A percentile compares a stretch with the other conserved stretches of the same genome.
phyloP scores from a whole-genome alignment of 2,329 filamentous ascomycete genomes.

The Ceratocystiopsis minuta region DNA sequence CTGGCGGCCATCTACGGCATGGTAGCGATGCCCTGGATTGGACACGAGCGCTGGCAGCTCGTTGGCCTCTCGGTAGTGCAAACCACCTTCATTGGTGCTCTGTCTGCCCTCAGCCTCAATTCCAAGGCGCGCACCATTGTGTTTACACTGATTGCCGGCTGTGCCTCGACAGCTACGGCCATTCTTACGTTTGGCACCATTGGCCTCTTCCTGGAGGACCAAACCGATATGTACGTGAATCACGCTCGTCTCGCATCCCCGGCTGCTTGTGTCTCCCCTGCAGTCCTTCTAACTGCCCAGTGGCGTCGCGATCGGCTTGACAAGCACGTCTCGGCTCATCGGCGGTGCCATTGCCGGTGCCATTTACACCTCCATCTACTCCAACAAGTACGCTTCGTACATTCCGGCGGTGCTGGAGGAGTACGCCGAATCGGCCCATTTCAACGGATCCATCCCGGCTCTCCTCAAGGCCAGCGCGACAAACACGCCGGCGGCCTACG shows the following conservation, averaged over 20 bases:
- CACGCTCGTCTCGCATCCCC: neutral
- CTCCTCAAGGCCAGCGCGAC: conserved; percentile 12
- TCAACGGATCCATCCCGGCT: conserved; percentile 7
- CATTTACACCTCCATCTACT: conserved; percentile 19
- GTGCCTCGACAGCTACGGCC: conserved; percentile 14
- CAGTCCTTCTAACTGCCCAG: neutral
- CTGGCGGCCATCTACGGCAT: conserved; percentile 13
- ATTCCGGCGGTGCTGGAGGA: conserved; percentile 7
- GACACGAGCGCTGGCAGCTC: conserved; percentile 16
- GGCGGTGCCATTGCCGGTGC: conserved; percentile 18
- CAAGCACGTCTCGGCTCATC: conserved; percentile 17
- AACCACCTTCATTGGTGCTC: conserved; percentile 16
- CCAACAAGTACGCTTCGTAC: conserved; percentile 12
- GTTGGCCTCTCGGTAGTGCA: conserved; percentile 13
- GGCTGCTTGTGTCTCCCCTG: no score
- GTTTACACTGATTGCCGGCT: conserved; percentile 13
- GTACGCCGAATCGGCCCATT: conserved; percentile 8
- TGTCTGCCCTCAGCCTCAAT: conserved; percentile 15
- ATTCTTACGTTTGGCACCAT: conserved; percentile 17
- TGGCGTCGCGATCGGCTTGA: conserved; percentile 17
- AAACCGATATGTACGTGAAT: conserved; percentile 14
- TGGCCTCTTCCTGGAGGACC: conserved; percentile 16
- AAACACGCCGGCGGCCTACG: conserved; percentile 16
- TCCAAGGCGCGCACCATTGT: conserved; percentile 17
- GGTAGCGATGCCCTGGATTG: conserved; percentile 12